Base-by-base conservation (phyloP, 2,329 filamentous ascomycete species). In the Penicillium polonicum region DNA sequence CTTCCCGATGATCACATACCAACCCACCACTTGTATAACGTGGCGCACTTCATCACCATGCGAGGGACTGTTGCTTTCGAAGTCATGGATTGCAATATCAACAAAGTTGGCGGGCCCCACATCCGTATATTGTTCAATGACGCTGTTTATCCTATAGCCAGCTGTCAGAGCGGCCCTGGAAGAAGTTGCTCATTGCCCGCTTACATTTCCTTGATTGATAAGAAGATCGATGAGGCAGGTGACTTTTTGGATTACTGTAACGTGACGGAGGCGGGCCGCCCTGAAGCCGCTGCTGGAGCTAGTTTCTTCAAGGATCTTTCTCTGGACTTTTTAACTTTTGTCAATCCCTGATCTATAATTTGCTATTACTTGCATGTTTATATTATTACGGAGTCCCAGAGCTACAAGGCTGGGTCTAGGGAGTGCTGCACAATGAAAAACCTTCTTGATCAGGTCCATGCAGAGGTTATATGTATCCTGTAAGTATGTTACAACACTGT, bases 61-160 rank as follows among this genome's bases (percentile, higher is more conserved):
- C 78, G 85, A 7, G 87, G 86, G 2, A 88, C 85, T 2, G 79
- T 89, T 27, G 81, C 83, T 0, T 85, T 88, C 61, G 87, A 89
- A 71, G 79, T 84, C 9, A 72, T 89, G 58, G 83, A 77, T 60
- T 88, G 86, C 65, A 46, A 58, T 19, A 9, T 17, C 45, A 51
- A 31, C 12, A 13, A 41, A 3, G 38, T 1, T 21, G 17, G 80
- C 58, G 52, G 53, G 39, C 55, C 61, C 2, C 59, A 63, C 39
- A 68, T 88, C 42, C 82, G 85, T 17, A 79, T 88, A 48, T 75
- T 80, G 12, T 75, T 88, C 42, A 88, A 88, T 64, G 85, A 88
- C 55, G 83, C 82, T 8, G 80, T 88, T 3, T 88, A 88, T 66
- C 83, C 83, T 0, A 70, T 88, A 1, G 79, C 81, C 0, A 78